phyloP scores from a whole-genome alignment of 805 yeast species.

The Spathaspora girioi region DNA sequence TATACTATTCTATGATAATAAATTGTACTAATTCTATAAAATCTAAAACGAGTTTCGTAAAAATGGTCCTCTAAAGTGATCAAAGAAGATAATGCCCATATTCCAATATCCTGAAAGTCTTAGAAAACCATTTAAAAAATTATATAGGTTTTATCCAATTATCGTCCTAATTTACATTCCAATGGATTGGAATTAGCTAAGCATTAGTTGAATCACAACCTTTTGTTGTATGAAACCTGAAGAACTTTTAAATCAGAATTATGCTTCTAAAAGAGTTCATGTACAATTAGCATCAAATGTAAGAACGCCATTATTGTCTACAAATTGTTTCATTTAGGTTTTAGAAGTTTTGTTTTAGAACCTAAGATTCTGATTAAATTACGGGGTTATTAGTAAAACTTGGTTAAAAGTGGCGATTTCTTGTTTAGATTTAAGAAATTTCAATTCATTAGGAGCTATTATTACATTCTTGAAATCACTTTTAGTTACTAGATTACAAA shows the following conservation, averaged over 20 bases:
- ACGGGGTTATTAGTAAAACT: conserved; percentile 52
- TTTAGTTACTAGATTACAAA: conserved; percentile 56
- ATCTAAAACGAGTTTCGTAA: too few species aligned
- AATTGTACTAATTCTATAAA: too few species aligned
- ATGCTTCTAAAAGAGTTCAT: conserved; percentile 55
- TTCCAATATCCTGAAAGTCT: too few species aligned
- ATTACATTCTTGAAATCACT: conserved; percentile 75
- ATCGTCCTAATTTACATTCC: conserved; percentile 50
- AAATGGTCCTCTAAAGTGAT: too few species aligned
- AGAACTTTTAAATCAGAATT: conserved; percentile 65
- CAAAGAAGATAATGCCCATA: too few species aligned
- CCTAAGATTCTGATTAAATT: conserved; percentile 46
- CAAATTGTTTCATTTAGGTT: conserved; percentile 70
- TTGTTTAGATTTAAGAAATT: conserved; percentile 68
- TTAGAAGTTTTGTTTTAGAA: conserved; percentile 62
- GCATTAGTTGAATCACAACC: conserved; percentile 68
- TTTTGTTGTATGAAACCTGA: conserved; percentile 61
- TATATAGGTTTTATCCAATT: conserved; percentile 56
- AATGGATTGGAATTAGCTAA: conserved; percentile 75
- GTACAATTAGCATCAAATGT: conserved; percentile 62
- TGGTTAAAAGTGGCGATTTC: conserved; percentile 77
- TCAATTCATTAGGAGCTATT: conserved; percentile 75
- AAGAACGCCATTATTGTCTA: too few species aligned
- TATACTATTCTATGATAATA: too few species aligned
- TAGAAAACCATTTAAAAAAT: too few species aligned